A percentile compares a stretch with the other conserved stretches of the same genome.
These are phyloP conservation scores for Aspergillus carbonarius DNA, from an alignment of 2,329 filamentous ascomycete species.

Conservation along the genomic window DNA sequence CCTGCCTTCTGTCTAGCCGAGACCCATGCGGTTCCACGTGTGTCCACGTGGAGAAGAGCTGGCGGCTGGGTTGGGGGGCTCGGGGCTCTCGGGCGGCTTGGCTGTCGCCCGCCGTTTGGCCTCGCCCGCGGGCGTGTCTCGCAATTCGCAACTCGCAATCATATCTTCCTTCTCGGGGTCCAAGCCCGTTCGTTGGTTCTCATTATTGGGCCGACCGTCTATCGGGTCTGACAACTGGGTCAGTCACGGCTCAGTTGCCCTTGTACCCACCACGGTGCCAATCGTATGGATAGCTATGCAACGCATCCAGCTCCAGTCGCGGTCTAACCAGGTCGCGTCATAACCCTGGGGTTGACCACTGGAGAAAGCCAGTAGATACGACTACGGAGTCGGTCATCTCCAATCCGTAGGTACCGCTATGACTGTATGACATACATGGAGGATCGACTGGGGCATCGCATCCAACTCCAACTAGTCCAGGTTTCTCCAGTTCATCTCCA, in stretches of 20 bases:
- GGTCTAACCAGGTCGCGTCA: neutral
- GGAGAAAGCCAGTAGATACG: neutral
- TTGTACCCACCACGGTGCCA: neutral
- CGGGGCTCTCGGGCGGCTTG: slow-evolving; percentile 6
- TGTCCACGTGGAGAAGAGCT: slow-evolving; percentile 33
- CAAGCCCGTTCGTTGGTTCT: neutral
- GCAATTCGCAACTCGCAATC: neutral
- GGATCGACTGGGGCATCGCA: neutral
- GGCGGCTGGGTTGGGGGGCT: slow-evolving; percentile 3
- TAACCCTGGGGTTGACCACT: neutral
- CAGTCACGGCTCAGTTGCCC: neutral
- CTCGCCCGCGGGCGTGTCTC: neutral
- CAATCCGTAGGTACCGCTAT: neutral
- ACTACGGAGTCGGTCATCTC: no score
- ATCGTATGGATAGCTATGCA: neutral
- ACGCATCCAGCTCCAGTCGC: neutral
- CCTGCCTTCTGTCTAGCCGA: slow-evolving; percentile 15
- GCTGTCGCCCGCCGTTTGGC: slow-evolving; percentile 6
- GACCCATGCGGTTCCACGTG: slow-evolving; percentile 38
- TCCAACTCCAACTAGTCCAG: neutral
- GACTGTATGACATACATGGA: neutral
- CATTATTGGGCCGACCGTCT: neutral
- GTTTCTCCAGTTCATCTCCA: neutral
- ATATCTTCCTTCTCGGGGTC: neutral
- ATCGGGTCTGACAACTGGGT: neutral